Evolutionary conservation across 192 early-diverging fungal species (phyloP).

Genomic region (Coemansia aciculifera): DNA sequence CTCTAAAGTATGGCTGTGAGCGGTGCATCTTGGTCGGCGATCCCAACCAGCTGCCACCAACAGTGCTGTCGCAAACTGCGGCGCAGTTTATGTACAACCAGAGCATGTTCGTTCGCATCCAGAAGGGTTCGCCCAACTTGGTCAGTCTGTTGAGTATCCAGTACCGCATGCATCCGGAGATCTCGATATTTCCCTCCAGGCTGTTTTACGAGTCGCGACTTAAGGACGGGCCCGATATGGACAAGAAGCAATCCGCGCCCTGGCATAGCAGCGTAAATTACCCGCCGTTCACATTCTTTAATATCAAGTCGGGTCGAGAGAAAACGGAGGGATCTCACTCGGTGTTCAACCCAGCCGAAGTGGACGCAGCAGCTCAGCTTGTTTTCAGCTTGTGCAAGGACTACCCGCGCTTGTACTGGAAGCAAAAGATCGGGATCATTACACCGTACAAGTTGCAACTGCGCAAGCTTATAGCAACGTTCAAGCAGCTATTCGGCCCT

Average conservation of each 20-base stretch:
- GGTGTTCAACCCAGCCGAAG: conserved; percentile 79
- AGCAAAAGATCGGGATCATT: conserved; percentile 78
- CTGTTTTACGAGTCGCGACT: conserved; percentile 80
- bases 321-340: conserved; percentile 64
- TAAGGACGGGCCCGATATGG: conserved; percentile 74
- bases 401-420: conserved; percentile 64
- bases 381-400: conserved; percentile 64
- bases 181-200: conserved; percentile 75
- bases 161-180: conserved; percentile 96
- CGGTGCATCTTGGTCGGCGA: conserved; percentile 91
- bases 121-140: conserved; percentile 60
- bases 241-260: conserved; percentile 56
- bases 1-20: conserved; percentile 77
- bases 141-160: conserved; percentile 88
- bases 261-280: conserved; percentile 70
- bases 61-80: conserved; percentile 75
- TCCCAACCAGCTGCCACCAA: conserved; percentile 92
- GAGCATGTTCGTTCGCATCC: conserved; percentile 87
- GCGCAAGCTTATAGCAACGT: conserved; percentile 65
- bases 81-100: conserved; percentile 76
- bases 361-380: conserved; percentile 68
- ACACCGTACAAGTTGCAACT: conserved; percentile 92
- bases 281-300: conserved; percentile 78
- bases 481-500: conserved; percentile 65
- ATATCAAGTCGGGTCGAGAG: conserved; percentile 70